A percentile compares a stretch with the other conserved stretches of the same genome.
Conservation (phyloP, 139 green algal species). For the Trebouxia sp. region DNA sequence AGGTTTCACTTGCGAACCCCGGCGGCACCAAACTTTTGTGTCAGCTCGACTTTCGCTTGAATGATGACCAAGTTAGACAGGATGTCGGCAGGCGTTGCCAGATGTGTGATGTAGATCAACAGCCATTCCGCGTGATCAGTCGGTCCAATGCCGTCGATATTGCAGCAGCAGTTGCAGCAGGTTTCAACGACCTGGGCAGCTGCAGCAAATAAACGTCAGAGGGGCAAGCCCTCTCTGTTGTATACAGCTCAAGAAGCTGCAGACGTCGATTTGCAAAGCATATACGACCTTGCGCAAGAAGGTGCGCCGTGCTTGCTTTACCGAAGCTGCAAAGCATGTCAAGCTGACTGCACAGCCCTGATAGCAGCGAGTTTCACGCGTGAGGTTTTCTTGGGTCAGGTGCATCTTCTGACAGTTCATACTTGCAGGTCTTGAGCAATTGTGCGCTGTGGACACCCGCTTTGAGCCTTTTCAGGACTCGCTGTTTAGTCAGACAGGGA, state of each 20-base stretch:
- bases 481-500: slow-evolving; percentile 68
- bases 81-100: no score
- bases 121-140: neutral
- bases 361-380: neutral
- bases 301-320: no score
- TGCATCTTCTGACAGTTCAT: no score
- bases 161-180: slow-evolving; percentile 48
- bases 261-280: slow-evolving; percentile 61
- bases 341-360: neutral
- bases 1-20: no score
- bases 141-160: slow-evolving; percentile 20
- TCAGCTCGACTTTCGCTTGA: no score
- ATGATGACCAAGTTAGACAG: no score
- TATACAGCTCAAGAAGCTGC: slow-evolving; percentile 60
- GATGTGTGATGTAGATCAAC: no score
- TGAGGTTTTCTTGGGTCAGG: neutral
- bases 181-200: slow-evolving; percentile 33
- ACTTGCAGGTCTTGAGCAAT: slow-evolving; percentile 80
- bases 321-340: no score
- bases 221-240: slow-evolving; percentile 64
- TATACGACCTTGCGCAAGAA: slow-evolving; percentile 50
- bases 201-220: slow-evolving; percentile 6
- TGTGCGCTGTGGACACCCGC: slow-evolving; percentile 63
- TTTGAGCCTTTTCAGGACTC: slow-evolving; percentile 67
- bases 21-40: no score